Evolutionary conservation across 352 stramenopile genomes (phyloP).

Genomic region (Pythium rishiriense): DNA sequence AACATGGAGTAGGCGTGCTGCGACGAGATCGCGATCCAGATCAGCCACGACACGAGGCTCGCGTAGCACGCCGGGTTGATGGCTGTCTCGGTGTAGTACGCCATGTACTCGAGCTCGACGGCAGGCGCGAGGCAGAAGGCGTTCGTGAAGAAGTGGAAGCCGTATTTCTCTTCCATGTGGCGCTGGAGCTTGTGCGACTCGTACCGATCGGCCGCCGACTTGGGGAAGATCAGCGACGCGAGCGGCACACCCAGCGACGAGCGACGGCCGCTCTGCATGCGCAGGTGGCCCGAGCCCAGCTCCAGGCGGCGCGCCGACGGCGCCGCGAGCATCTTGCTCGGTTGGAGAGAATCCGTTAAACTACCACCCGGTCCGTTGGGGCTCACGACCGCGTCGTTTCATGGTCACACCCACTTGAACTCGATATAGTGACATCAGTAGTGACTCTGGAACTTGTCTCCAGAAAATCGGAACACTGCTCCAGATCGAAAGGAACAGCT

Average conservation of each 20-base stretch:
- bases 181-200: slow-evolving; percentile 66
- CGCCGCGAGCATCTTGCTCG: slow-evolving; percentile 10
- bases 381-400: neutral
- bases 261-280: slow-evolving; percentile 31
- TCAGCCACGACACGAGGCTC: slow-evolving; percentile 52
- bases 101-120: slow-evolving; percentile 76
- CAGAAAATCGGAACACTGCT: neutral
- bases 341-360: no score
- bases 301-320: slow-evolving; percentile 15
- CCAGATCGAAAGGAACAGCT: neutral
- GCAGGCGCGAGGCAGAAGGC: slow-evolving; percentile 56
- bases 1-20: slow-evolving; percentile 47
- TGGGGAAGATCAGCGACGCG: slow-evolving; percentile 72
- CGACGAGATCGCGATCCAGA: slow-evolving; percentile 52
- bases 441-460: neutral
- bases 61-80: slow-evolving; percentile 63
- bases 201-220: slow-evolving; percentile 62
- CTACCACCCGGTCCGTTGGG: neutral
- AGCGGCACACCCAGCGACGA: slow-evolving; percentile 66
- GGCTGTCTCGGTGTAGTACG: slow-evolving; percentile 75
- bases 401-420: neutral
- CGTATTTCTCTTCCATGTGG: slow-evolving; percentile 77
- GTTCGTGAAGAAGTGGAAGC: slow-evolving; percentile 84
- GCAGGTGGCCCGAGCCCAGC: slow-evolving; percentile 3
- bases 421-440: no score